These are phyloP conservation scores for Verticillium albo-atrum DNA, from an alignment of 2,329 filamentous ascomycete genomes.

Conservation along the genomic window DNA sequence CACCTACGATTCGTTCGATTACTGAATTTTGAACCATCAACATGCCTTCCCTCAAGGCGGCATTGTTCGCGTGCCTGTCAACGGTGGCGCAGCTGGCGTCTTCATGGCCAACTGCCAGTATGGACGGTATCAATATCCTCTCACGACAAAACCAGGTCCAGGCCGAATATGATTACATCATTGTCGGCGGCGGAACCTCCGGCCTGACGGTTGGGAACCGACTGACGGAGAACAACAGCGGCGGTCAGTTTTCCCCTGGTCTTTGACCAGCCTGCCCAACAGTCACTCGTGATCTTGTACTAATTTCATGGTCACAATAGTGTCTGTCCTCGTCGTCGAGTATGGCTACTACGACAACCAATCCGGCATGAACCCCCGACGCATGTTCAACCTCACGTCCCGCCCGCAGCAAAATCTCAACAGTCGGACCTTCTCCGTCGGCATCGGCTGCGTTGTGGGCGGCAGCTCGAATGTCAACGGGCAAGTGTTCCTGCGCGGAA, in stretches of 20 bases:
- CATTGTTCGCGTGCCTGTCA: background rate
- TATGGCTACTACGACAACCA: conserved; percentile 13
- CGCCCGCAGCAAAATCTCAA: conserved; percentile 21
- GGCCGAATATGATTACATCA: conserved; percentile 22
- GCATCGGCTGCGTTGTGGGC: conserved; percentile 28
- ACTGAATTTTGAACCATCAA: too few species aligned
- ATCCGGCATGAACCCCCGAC: conserved; percentile 14
- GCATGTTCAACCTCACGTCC: conserved; percentile 24
- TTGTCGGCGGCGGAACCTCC: conserved; percentile 38
- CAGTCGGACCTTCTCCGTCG: conserved; percentile 18
- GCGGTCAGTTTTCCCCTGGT: background rate
- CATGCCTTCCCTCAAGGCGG: conserved; percentile 6
- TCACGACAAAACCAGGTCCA: conserved; percentile 5
- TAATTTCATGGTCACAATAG: conserved; percentile 10
- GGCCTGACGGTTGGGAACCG: conserved; percentile 34
- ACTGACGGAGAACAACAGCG: conserved; percentile 26
- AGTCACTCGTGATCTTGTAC: background rate
- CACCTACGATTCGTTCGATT: too few species aligned
- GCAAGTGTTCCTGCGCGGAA: conserved; percentile 29
- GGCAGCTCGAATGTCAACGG: conserved; percentile 35
- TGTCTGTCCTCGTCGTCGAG: conserved; percentile 11
- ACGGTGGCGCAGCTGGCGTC: background rate
- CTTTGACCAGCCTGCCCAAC: background rate
- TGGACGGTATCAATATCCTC: conserved; percentile 7
- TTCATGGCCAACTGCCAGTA: conserved; percentile 5